Evolutionary conservation across 768 basidiomycete species (phyloP), one percentile per base, ranked within the genome.

Genomic region (Xanthoconium purpureum): DNA sequence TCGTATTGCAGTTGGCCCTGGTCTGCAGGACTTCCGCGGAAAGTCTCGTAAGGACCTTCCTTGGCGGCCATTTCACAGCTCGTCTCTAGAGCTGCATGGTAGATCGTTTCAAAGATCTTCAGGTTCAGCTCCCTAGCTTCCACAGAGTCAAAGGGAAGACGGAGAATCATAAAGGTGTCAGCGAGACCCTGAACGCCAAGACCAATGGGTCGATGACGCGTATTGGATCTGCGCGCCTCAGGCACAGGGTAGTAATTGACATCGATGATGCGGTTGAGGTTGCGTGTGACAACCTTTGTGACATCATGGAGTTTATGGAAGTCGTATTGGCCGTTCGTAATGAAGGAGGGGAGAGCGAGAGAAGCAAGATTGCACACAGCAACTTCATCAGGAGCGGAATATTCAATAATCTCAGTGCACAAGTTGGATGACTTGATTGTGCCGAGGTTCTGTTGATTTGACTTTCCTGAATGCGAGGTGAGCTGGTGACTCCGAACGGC

Each of bases 291-390:
- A 52, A 94, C 91, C 75, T 97, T 98, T 61, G 89, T 74, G 56
- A 99, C 93, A 40, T 90, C 91, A 73, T 98, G 96, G 18, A 99
- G 80, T 70, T 89, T 94, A 72, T 93, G 79, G 83, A 98, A 99
- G 78, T 99, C 88, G 75, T 95, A 99, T 52, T 77, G 74, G 46
- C 87, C 89, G 58, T 87, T 81, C 56, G 78, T 78, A 74, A 99
- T 85, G 77, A 90, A 99, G 18, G 91, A 85, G 6, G 97, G 96
- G 3, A 98, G 84, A 3, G 97, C 94, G 60, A 99, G 82, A 12
- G 97, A 99, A 8, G 97, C 97, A 50, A 99, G 84, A 74, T 98
- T 99, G 82, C 97, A 99, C 33, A 98, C 97, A 37, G 97, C 97
- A 37, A 88, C 92, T 73, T 98, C 97, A 52, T 98, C 97, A 1